A percentile compares a stretch with the other conserved stretches of the same genome.
These are phyloP conservation scores for Fagopyrum homotropicum DNA, from an alignment of 148 eudicot species.

Conservation along the genomic window DNA sequence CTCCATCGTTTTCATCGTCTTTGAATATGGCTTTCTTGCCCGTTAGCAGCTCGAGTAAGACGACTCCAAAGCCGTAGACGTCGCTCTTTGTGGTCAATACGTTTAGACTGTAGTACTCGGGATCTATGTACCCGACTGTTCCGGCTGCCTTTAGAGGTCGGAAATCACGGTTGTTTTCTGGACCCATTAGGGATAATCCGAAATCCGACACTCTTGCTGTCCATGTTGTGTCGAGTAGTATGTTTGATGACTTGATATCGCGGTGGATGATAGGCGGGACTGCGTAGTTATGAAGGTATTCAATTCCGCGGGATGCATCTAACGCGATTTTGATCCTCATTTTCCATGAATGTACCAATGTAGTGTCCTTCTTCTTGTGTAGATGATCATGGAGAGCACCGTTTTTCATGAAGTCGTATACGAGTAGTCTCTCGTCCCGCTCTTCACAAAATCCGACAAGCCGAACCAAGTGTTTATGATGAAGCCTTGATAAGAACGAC, in stretches of 20 bases:
- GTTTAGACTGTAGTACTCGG: constrained; percentile 82
- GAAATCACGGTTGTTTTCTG: constrained; percentile 44
- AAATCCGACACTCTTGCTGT: constrained; percentile 95
- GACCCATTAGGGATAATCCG: constrained; percentile 73
- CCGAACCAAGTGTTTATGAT: constrained; percentile 89
- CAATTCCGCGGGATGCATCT: constrained; percentile 89
- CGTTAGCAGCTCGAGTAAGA: constrained; percentile 73
- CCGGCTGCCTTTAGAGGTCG: constrained; percentile 75
- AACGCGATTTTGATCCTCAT: constrained; percentile 72
- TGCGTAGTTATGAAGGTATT: constrained; percentile 90
- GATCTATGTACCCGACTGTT: constrained; percentile 93
- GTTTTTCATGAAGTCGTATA: constrained; percentile 87
- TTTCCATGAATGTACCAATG: constrained; percentile 73
- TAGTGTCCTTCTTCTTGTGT: constrained; percentile 57
- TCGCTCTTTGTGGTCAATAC: constrained; percentile 95
- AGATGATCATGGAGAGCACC: constrained; percentile 85
- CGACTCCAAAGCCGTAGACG: constrained; percentile 92
- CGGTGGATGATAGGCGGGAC: constrained; percentile 93
- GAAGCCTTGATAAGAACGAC: constrained; percentile 74
- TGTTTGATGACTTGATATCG: constrained; percentile 90
- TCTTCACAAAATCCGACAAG: constrained; percentile 95
- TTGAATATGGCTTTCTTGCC: constrained; percentile 85
- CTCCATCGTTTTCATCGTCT: constrained; percentile 31
- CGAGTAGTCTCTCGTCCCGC: constrained; percentile 75
- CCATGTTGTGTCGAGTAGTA: constrained; percentile 75